Evolutionary conservation across 2,329 filamentous ascomycete genomes (phyloP).

Genomic region (Knufia fluminis): DNA sequence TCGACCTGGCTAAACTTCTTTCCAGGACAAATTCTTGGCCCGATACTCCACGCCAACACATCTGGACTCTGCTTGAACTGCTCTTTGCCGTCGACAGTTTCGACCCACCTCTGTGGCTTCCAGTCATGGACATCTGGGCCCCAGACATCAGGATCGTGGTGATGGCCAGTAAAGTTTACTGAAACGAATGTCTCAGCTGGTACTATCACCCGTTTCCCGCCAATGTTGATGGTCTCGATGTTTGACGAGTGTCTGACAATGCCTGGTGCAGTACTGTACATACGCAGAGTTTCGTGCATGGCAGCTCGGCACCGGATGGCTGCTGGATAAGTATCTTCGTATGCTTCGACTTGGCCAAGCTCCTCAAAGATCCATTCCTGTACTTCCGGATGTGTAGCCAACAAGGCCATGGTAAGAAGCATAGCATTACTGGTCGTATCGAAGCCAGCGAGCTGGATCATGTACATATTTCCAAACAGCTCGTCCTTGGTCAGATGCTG

Average conservation of each 20-base stretch:
- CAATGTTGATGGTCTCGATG: constrained; percentile 13
- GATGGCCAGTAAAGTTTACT: constrained; percentile 22
- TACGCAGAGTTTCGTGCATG: constrained; percentile 24
- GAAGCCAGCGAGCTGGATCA: constrained; percentile 40
- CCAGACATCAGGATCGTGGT: constrained; percentile 25
- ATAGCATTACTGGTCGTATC: constrained; percentile 20
- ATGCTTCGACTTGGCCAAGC: constrained; percentile 1
- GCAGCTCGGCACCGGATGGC: constrained; percentile 14
- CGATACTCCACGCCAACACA: constrained; percentile 27
- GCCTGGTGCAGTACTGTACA: constrained; percentile 21
- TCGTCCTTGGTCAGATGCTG: constrained; percentile 29
- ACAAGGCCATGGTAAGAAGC: constrained; percentile 16
- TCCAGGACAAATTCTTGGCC: constrained; percentile 27
- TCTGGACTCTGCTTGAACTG: background rate
- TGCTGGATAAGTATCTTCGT: constrained; percentile 13
- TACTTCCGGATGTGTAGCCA: constrained; percentile 17
- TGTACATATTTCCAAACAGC: constrained; percentile 38
- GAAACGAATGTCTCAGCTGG: constrained; percentile 17
- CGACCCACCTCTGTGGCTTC: constrained; percentile 30
- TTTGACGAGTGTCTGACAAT: constrained; percentile 15
- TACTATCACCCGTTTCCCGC: constrained; percentile 13
- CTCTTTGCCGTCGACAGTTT: background rate
- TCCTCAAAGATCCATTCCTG: constrained; percentile 18
- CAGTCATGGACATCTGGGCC: constrained; percentile 24
- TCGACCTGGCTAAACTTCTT: constrained; percentile 32